Evolutionary conservation across 2,329 filamentous ascomycete species (phyloP), one percentile per base, ranked within the genome.

Genomic region (Colletotrichum neosansevieriae): DNA sequence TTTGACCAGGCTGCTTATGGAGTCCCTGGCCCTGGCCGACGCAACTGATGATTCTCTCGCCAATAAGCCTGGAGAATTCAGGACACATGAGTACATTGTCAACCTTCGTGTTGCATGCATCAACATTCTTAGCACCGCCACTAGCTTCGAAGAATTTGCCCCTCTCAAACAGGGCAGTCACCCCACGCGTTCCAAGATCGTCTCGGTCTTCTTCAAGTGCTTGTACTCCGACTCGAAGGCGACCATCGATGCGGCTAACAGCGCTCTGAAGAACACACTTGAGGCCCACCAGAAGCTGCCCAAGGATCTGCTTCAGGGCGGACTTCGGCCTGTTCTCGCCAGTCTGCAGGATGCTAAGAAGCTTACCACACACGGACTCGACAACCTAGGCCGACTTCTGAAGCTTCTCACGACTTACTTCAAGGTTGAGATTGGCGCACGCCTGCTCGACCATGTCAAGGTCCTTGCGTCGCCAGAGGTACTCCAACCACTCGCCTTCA

Each of bases 401-500:
- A 95, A 96, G 71, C 85, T 99, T 2, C 84, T 99, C 17, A 99
- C 95, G 0, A 98, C 96, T 68, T 99, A 99, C 78, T 99, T 99
- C 81, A 99, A 99, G 80, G 94, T 98, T 1, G 96, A 99, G 77
- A 99, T 99, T 61, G 97, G 96, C 6, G 89, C 93, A 21, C 89
- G 96, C 24, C 82, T 99, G n/a, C 85, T 99, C 10, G 95, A 98
- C 71, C 96, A 99, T 74, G 92, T 98, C 80, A 95, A 95, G 76
- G 88, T 91, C 11, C 94, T 99, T 71, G 94, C 95, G 1, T 94
- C 98, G 67, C 88, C 92, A 3, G 86, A 84, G 58, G 87, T 89
- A 13, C 83, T 98, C 72, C 94, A 98, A 77, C 93, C 94, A 75
- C 93, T 96, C 2, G 98, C 95, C 0, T 99, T 99, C 79, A 94